Evolutionary conservation across 2,329 filamentous ascomycete genomes (phyloP).

Genomic region (Phyllosticta capitalensis): DNA sequence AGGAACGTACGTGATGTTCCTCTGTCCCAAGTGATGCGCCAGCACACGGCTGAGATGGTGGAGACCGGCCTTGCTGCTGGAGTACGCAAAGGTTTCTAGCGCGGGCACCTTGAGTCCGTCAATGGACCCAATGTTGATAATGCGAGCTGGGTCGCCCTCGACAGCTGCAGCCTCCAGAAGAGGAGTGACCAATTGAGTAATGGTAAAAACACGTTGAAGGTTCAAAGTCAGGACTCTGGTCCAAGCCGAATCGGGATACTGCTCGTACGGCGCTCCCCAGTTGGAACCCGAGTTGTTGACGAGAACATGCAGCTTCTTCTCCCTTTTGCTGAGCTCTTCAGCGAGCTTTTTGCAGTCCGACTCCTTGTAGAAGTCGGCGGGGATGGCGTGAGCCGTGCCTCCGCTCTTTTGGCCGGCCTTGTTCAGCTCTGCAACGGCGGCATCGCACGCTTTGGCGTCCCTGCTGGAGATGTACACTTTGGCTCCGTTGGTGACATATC

Average conservation of each 20-base stretch:
- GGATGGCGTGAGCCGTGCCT: constrained; percentile 50
- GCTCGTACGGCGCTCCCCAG: constrained; percentile 53
- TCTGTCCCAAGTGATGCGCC: constrained; percentile 50
- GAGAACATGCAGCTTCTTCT: constrained; percentile 49
- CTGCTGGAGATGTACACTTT: constrained; percentile 63
- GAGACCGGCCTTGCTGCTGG: constrained; percentile 52
- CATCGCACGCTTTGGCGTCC: constrained; percentile 50
- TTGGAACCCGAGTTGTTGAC: constrained; percentile 58
- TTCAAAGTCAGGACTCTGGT: constrained; percentile 50
- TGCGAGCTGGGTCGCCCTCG: constrained; percentile 40
- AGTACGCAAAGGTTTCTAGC: constrained; percentile 52
- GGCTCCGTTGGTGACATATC: constrained; percentile 54
- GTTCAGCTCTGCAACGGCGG: constrained; percentile 50
- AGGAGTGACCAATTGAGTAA: constrained; percentile 53
- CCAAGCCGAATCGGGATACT: constrained; percentile 46
- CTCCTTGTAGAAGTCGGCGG: constrained; percentile 54
- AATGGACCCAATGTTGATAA: constrained; percentile 57
- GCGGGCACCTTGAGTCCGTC: constrained; percentile 53
- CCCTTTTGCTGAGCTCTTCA: constrained; percentile 44
- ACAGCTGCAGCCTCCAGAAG: constrained; percentile 46
- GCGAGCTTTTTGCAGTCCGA: constrained; percentile 49
- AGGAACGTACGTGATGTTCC: constrained; percentile 41
- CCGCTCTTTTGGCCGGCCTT: constrained; percentile 35
- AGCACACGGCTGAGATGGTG: constrained; percentile 57
- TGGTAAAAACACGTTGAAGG: constrained; percentile 57